Evolutionary conservation across 2,329 filamentous ascomycete genomes (phyloP), one percentile per base, ranked within the genome.

Genomic region (Fusarium cyanostomum): DNA sequence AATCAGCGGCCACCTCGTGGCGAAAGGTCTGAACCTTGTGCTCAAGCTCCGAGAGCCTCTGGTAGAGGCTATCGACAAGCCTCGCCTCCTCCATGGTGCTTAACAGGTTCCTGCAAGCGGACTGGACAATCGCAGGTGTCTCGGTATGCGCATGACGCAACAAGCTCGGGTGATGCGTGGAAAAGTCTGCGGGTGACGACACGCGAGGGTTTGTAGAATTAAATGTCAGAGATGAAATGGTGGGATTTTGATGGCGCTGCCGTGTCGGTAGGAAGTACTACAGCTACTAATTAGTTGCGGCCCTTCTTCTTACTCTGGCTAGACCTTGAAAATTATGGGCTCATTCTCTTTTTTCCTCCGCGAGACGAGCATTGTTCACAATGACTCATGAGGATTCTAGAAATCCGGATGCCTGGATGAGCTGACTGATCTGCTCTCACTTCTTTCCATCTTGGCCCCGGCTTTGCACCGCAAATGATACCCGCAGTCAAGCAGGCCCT

Each of bases 1-100:
- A 89, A 67, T 88, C 83, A 63, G 78, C 73, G 48, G 83, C 79
- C 80, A 87, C 82, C 62, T 85, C 82, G 71, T 80, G 81, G 66
- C 83, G 84, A 75, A 85, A 87, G 59, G 80, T 77, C 59, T 78
- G 80, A 69, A 89, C 84, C 72, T 83, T 84, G 71, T 78, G 76
- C 70, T 89, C 84, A 49, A 88, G 83, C 68, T 86, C 79, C 69
- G 75, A 76, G 64, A 86, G 82, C 79, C 82, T 84, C 68, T 75
- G 75, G 67, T 82, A 78, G 71, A 87, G 80, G 74, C 82, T 80
- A 53, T 80, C 78, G 64, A 84, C 77, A 62, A 86, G 79, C 66
- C 71, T 80, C 68, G 79, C 71, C 70, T 77, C 75, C 70, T 77
- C 75, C 76, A 78, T 78, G 61, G 70, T 70, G 69, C 68, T 69